Base-by-base conservation (phyloP, 148 eudicot species). In the Chenopodium formosanum region DNA sequence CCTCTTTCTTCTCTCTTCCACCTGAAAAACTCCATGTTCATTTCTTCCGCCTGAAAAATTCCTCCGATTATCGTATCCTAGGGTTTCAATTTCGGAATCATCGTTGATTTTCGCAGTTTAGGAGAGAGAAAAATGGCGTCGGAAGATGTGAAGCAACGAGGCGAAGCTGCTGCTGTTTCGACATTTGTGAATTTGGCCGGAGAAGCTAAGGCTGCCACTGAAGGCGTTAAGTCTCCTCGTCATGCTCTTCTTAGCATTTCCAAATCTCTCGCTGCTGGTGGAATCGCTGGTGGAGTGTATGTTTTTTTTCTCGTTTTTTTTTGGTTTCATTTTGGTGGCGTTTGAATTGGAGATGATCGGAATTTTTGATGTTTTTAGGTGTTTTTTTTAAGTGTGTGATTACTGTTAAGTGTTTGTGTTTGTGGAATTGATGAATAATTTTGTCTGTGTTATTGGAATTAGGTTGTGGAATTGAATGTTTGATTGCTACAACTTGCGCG, bases 261-360 rank as follows among this genome's bases (percentile, higher is more conserved):
- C 58, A 94, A 94, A 76, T 94, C 98, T 64, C 96, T 92, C 22
- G 89, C 90, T 71, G 97, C 97, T 37, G 98, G 98, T 63, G 98
- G 98, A 1, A 88, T 94, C 66, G 97, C 98, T 77, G 93, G 94
- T 25, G 94, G 90, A 86, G 94, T 94, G 97, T 94, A 63, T 58
- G 97, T 82, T 72, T 63, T 37, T 37, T 29, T 4, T 78, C 53
- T 46, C 22, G 1, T 22, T 50, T 37, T 23, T 67, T 58, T 7
- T 37, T 10, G 8, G 19, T 34, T 53, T 71, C 31, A 12, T 52
- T 53, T 67, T 16, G 65, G 81, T 40, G 14, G 17, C 17, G 23
- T 29, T 74, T 79, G 29, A 34, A 53, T 79, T 44, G 71, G 63
- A n/a, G 31, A 7, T 73, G 23, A 40, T 80, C n/a, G 48, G 5